These are phyloP conservation scores for Telopea speciosissima DNA, from an alignment of 177 flowering plant species.

Conservation along the genomic window DNA sequence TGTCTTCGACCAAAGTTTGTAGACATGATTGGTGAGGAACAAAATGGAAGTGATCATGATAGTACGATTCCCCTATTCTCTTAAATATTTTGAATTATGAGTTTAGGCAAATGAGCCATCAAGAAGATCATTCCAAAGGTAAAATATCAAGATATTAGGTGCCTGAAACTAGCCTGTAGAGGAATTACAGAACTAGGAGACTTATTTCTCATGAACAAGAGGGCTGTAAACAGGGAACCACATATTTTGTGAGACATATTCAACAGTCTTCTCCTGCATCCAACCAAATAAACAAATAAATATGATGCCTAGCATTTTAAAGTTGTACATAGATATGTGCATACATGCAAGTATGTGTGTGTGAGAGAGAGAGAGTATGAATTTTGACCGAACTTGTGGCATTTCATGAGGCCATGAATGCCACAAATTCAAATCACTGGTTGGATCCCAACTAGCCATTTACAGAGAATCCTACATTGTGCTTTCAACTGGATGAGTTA, in stretches of 20 bases:
- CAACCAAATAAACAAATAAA: constrained; percentile 13
- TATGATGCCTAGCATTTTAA: not conserved
- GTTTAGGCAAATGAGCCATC: not conserved
- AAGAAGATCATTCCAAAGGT: not conserved
- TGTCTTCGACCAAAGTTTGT: no score
- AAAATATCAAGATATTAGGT: not conserved
- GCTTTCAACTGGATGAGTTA: not conserved
- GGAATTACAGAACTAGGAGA: not conserved
- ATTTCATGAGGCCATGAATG: no score
- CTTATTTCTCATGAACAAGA: constrained; percentile 58
- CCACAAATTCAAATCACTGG: not conserved
- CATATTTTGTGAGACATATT: constrained; percentile 67
- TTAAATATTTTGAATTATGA: not conserved
- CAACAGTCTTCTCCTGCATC: constrained; percentile 70
- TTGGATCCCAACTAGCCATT: not conserved
- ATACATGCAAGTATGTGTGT: not conserved
- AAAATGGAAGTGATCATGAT: no score
- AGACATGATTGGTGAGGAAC: no score
- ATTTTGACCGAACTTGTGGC: no score
- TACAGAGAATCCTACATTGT: not conserved
- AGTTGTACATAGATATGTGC: not conserved
- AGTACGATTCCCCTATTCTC: no score
- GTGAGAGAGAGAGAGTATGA: not conserved
- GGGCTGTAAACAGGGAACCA: constrained; percentile 93
- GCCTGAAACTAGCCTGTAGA: not conserved